Percentiles rank a stretch among this genome's conserved stretches.
Evolutionary conservation across 2,329 filamentous ascomycete genomes (phyloP).

Genomic region (Gaeumannomyces sp.): DNA sequence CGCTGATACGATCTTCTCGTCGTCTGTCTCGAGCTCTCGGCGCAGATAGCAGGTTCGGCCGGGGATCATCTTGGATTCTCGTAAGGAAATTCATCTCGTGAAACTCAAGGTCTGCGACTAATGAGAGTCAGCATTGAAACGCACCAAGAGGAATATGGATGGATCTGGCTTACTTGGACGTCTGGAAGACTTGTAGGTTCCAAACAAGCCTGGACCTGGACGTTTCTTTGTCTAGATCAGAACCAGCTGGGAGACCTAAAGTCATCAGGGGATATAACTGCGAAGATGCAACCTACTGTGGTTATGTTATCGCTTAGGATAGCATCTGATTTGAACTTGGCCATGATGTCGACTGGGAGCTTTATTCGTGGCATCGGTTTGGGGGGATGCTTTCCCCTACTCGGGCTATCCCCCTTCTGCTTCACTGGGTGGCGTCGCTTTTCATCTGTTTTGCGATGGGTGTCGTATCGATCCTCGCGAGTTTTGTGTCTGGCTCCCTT

Average conservation of each 20-base stretch:
- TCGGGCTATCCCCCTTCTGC: slow-evolving; percentile 14
- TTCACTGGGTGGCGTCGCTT: slow-evolving; percentile 17
- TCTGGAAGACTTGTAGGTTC: not conserved
- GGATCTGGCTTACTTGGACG: slow-evolving; percentile 1
- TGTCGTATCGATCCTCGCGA: slow-evolving; percentile 48
- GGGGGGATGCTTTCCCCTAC: slow-evolving; percentile 19
- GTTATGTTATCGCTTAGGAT: slow-evolving; percentile 47
- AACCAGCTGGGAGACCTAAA: slow-evolving; percentile 14
- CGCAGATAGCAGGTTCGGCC: not conserved
- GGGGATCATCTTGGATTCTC: not conserved
- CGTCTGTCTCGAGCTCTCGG: not conserved
- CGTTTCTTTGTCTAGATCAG: not conserved
- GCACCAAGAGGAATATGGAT: not conserved
- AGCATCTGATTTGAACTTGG: slow-evolving; percentile 48
- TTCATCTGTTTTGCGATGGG: slow-evolving; percentile 23
- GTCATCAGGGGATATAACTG: not conserved
- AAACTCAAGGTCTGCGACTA: slow-evolving; percentile 9
- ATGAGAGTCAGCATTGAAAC: not conserved
- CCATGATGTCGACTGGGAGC: slow-evolving; percentile 42
- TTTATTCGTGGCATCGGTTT: slow-evolving; percentile 25
- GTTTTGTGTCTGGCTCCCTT: slow-evolving; percentile 51
- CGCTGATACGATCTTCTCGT: slow-evolving; percentile 2
- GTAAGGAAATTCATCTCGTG: slow-evolving; percentile 2
- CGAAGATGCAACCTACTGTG: slow-evolving; percentile 27
- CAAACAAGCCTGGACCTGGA: slow-evolving; percentile 5